Evolutionary conservation across 108 stramenopile species (phyloP), one percentile per base, ranked within the genome.

Genomic region (Skeletonema menzelii): DNA sequence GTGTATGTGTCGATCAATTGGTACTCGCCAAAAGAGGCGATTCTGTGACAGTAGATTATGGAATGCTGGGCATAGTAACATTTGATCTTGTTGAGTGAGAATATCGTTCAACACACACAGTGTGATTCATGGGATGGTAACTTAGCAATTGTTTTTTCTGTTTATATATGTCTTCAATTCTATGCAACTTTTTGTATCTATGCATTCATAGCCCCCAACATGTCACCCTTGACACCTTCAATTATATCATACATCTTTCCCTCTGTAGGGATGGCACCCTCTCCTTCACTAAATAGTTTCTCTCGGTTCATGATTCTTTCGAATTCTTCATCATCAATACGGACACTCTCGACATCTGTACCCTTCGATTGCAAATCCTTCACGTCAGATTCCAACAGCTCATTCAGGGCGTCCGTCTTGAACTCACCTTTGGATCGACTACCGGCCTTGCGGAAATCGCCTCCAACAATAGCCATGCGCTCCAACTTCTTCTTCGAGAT

Each of bases 401-500:
- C 63, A 12, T 77, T 83, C 53, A 98, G 79, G 14, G 80, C 72
- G 26, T 94, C 81, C 59, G 85, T 79, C 8, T 84, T 84, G 79
- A 98, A 85, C 27, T 91, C 94, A 5, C 94, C 96, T 8, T 68
- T 49, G 24, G 88, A 84, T 13, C 96, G 85, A 24, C 57, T 46
- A 2, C 98, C 98, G 5, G 92, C 96, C 82, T 95, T 92, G 28
- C 95, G 83, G 72, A 97, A 98, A 60, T 97, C 98, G 14, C 98
- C 98, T 22, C 95, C 98, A 30, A 89, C 89, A 70, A 98, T 97
- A 4, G 97, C 91, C 92, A 98, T 95, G 22, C 98, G 92, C 65
- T 97, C 98, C 47, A 98, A 82, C 80, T 96, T 96, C 86, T 96
- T 96, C 66, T 96, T 96, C 20, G 92, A 95, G 19, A 97, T 87